Conservation (phyloP, 2,329 filamentous ascomycete species). For the Aspergillus pseudotamarii region DNA sequence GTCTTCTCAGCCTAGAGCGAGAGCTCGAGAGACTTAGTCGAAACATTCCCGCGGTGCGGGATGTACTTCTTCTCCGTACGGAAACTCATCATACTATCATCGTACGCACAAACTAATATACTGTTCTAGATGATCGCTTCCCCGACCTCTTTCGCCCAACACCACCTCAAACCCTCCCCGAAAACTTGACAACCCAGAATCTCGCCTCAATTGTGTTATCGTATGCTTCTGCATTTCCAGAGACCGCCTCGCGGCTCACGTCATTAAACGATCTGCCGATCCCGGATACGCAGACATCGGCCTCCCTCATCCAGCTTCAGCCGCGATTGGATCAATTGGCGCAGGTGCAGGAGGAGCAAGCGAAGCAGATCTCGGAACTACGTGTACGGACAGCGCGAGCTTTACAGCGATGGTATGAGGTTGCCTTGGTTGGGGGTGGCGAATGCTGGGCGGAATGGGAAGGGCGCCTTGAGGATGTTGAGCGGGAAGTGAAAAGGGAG, state of each 20-base stretch:
- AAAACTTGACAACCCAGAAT: conserved; percentile 39
- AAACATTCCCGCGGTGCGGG: conserved; percentile 42
- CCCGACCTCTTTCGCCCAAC: conserved; percentile 46
- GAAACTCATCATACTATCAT: neutral
- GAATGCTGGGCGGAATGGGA: conserved; percentile 73
- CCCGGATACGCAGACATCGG: conserved; percentile 45
- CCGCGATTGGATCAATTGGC: conserved; percentile 44
- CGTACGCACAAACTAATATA: conserved; percentile 9
- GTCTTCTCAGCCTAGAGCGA: conserved; percentile 41
- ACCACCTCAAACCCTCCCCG: conserved; percentile 34
- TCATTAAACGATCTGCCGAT: conserved; percentile 52
- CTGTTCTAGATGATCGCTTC: conserved; percentile 40
- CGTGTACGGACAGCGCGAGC: conserved; percentile 49
- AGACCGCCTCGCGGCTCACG: conserved; percentile 51
- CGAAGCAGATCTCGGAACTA: conserved; percentile 43
- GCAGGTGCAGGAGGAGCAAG: conserved; percentile 42
- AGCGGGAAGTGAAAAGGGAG: conserved; percentile 65
- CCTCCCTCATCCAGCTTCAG: conserved; percentile 45
- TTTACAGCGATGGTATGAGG: conserved; percentile 73
- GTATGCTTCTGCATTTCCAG: conserved; percentile 49
- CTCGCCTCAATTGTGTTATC: conserved; percentile 47
- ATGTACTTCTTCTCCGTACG: conserved; percentile 48
- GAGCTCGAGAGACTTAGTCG: conserved; percentile 42
- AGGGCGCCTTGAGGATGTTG: conserved; percentile 65
- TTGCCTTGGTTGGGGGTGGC: conserved; percentile 68